Base-by-base conservation (phyloP, 1,284 basidiomycete genomes). In the Pholiota adiposa region DNA sequence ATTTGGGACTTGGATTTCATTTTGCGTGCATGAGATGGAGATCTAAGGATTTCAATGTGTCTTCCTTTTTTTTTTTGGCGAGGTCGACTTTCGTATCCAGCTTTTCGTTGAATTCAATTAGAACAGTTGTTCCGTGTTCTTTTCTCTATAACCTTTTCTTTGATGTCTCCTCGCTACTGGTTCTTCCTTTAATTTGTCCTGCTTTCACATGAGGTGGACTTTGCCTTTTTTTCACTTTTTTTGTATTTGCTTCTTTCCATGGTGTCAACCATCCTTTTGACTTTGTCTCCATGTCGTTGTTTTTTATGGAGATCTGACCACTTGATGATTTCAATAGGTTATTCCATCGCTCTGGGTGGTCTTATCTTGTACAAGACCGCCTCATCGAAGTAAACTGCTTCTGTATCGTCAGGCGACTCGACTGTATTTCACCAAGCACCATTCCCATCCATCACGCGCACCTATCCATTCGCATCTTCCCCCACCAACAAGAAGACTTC, bases 271-370 rank as follows among this genome's bases (percentile, higher is more conserved):
- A 40, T 33, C 14, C 51, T 54, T 49, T 53, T 36, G 31, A 41
- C 25, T 62, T 44, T 16, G 43, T 54, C 33, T 33, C 18, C 43
- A 23, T 51, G 40, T 29, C n/a, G 21, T 38, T 58, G 48, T n/a
- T 29, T 16, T 44, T 41, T 52, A 23, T 31, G 8, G 19, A 51
- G 38, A 18, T 46, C 49, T 55, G 19, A 62, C 49, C 54, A 19
- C 21, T n/a, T 38, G 16, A 3, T 36, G 43, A 54, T 27, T 43
- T 54, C 49, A 49, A 25, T 65, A 88, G 87, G 92, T 31, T 95
- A 95, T 74, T 88, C 88, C 18, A 84, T 95, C 65, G 93, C 93
- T 1, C 80, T 95, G n/a, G 83, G 80, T 52, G 93, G 93, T 41
- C 84, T 95, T 21, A 75, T 95, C 61, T 75, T 93, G 54, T 95